Evolutionary conservation across 2,329 filamentous ascomycete genomes (phyloP).

Genomic region (Samsoniella hepiali): DNA sequence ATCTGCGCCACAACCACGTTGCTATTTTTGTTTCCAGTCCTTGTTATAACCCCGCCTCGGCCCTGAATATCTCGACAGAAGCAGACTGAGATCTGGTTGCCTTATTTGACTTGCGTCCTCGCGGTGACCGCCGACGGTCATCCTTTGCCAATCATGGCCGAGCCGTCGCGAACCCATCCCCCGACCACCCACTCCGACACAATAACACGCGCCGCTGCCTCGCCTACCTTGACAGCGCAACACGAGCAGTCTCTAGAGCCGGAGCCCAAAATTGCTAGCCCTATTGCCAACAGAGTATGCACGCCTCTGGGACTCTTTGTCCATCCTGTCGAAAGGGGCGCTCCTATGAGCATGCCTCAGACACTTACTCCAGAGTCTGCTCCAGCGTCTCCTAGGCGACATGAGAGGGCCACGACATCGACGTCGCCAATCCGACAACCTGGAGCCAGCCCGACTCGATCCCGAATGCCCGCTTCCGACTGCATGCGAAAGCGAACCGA

Average conservation of each 20-base stretch:
- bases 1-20: conserved; percentile 5
- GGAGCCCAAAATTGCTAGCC: conserved; percentile 9
- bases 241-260: background rate
- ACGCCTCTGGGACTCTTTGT: conserved; percentile 24
- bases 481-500: conserved; percentile 11
- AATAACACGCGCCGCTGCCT: background rate
- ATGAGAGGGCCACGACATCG: background rate
- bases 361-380: conserved; percentile 17
- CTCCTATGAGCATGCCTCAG: conserved; percentile 11
- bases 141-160: conserved; percentile 6
- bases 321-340: conserved; percentile 15
- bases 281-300: conserved; percentile 23
- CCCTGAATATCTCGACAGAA: background rate
- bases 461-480: background rate
- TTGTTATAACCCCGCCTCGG: background rate
- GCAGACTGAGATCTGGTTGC: background rate
- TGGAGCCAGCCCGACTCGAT: conserved; percentile 3
- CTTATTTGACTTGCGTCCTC: background rate
- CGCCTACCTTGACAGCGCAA: background rate
- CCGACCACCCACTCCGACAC: background rate
- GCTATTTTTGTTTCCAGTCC: background rate
- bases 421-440: conserved; percentile 8
- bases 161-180: background rate
- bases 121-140: conserved; percentile 7
- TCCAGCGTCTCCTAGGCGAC: conserved; percentile 2